Base-by-base conservation (phyloP, 2,329 filamentous ascomycete genomes). In the Alternaria gaisen region DNA sequence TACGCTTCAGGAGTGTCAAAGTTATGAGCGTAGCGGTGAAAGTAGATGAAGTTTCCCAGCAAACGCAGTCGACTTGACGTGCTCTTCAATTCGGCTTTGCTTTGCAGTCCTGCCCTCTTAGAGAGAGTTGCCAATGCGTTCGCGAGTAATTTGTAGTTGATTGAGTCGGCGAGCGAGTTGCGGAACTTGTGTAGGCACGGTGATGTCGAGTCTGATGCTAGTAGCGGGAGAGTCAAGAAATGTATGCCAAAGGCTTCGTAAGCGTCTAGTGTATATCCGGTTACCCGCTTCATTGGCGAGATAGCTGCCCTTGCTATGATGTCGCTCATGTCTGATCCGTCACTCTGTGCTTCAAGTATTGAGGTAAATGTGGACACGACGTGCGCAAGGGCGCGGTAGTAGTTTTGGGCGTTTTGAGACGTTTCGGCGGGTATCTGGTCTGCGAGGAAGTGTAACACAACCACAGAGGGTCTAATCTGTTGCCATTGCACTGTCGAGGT, bases 1-100 rank as follows among this genome's bases (percentile, higher is more conserved):
- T 80, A 76, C 70, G 79, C 63, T 72, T 78, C 61, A 24, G 75
- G 68, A n/a, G 66, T 73, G 54, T 76, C 60, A 66, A 77, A 76
- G 53, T 77, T 77, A 74, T 83, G 75, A n/a, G 81, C 81, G 67
- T 82, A 80, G 38, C 81, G 81, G 63, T 86, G 83, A 67, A 87
- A 84, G 71, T 82, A 88, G 48, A 90, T 86, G 61, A 89, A 83
- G 63, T 87, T 84, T 24, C 85, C 83, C 42, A 90, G 79, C 9
- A 90, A 77, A 81, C 86, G 88, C 18, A 88, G 72, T 16, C 84
- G 82, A 60, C 76, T 77, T 42, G 81, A 76, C 10, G 74, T 72
- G 60, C 79, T 77, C 24, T 76, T 72, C 30, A 79, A 52, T 42
- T 67, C 67, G 55, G 56, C 62, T 43, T 61, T 77, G 16, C 65